Base-by-base conservation (phyloP, 2,329 filamentous ascomycete genomes). In the Aspergillus fumigatiaffinis region DNA sequence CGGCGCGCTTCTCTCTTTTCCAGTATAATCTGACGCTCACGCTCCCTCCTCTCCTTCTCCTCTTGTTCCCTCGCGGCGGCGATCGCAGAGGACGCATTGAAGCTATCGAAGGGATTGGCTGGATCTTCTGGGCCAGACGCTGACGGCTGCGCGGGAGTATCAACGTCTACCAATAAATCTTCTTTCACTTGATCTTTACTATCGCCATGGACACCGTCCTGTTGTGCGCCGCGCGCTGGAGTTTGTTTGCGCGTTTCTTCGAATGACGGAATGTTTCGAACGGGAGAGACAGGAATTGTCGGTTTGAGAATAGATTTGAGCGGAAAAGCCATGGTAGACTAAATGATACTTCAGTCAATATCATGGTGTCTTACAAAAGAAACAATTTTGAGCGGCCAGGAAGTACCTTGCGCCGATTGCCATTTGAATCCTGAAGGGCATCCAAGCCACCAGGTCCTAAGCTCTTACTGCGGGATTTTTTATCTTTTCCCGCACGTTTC, bases 381-480 rank as follows among this genome's bases (percentile, higher is more conserved):
- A 53, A 28, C 12, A 21, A 25, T 17, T 8, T 8, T 3, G 10
- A 25, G 51, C 6, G 25, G 14, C 12, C 41, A 42, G 25, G 9
- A 41, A 35, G 69, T 83, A 94, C 91, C 78, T 91, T 89, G 73
- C 90, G 85, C 66, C 90, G 82, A 72, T 96, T 95, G 35, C 90
- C 90, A 68, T 81, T 84, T 48, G 83, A 84, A 68, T 88, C 83
- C 73, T 89, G 92, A 55, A 95, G 81, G 56, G 88, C 87, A 79
- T 95, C 92, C 49, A 96, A 77, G 26, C 92, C 92, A 52, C 93
- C 94, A 17, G 94, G 93, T 2, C 94, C 94, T 65, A 99, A 87
- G 76, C 93, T 97, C 80, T 97, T 97, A 77, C 93, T 97, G 63
- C 94, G 87, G 57, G 88, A 90, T 77, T 92, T 93, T 77, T 81